These are phyloP conservation scores for Pelargonium cotyledonis DNA, from an alignment of 441 rosid genomes.

Conservation along the genomic window DNA sequence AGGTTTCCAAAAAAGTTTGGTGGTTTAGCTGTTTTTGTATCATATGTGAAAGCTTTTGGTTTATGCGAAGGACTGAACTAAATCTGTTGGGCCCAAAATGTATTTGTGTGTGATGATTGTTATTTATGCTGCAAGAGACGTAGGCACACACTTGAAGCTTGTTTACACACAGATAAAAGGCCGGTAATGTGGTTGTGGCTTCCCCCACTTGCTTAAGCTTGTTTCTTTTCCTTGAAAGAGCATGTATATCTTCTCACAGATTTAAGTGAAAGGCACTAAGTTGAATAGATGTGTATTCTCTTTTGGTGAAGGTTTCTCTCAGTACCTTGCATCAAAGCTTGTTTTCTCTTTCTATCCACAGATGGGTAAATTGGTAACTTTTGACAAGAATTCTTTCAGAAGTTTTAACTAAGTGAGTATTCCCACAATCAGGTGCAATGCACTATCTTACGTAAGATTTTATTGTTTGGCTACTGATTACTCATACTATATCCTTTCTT, in stretches of 20 bases:
- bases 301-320: background rate
- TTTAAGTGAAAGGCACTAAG: background rate
- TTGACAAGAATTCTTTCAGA: background rate
- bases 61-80: background rate
- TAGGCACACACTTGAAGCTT: too few species aligned
- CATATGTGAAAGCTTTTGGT: background rate
- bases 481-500: slow-evolving; percentile 12
- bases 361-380: background rate
- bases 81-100: too few species aligned
- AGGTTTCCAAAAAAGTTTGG: too few species aligned
- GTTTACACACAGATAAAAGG: too few species aligned
- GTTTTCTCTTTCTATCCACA: background rate
- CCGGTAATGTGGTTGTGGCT: background rate
- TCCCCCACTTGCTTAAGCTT: background rate
- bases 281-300: background rate
- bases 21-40: background rate
- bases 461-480: slow-evolving; percentile 15
- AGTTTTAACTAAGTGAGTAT: background rate
- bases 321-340: background rate
- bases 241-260: background rate
- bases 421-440: slow-evolving; percentile 1
- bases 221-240: background rate
- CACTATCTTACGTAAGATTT: slow-evolving; percentile 9
- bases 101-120: too few species aligned
- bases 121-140: too few species aligned